Base-by-base conservation (phyloP, 805 yeast genomes). In the Kodamaea lidongshanica region DNA sequence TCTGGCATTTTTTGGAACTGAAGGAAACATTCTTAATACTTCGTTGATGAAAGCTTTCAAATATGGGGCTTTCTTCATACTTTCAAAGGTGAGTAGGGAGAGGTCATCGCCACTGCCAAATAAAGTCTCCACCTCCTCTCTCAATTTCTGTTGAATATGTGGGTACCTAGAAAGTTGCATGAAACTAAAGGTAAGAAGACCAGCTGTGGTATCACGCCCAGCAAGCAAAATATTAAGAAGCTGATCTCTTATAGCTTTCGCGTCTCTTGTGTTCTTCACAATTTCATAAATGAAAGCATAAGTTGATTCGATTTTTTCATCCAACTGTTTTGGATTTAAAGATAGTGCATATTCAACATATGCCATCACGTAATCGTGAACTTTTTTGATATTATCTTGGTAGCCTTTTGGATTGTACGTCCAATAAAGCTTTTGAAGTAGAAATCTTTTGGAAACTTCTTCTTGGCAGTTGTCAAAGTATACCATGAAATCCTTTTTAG, bases 181-280 rank as follows among this genome's bases (percentile, higher is more conserved):
- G 28, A 69, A 52, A 13, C 61, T 45, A 45, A 61, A 67, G n/a
- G 72, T 58, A 33, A 71, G 58, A 19, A 67, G 50, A 4, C 69
- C 64, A 7, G 77, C 76, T 8, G 77, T 71, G 25, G 77, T 71
- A 42, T 72, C 77, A 42, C 77, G 58, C 16, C 75, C 76, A 11
- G 77, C 77, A 12, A 70, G 46, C 34, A 71, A 55, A 33, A 72
- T 63, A 43, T 68, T 70, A 46, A 71, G 54, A 23, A 68, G 54
- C 49, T 72, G 76, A 45, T 68, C 73, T 29, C 75, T 56, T 35
- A 71, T 62, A 11, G 60, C 57, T 30, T 37, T 49, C 12, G 71
- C 69, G 41, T 72, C 66, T 33, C 64, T 56, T 10, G 74, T 68
- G 45, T 67, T 66, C 47, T 64, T 62, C 27, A 58, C 68, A 36